Evolutionary conservation across 805 yeast species (phyloP).

Genomic region (Yamadazyma tumulicola): DNA sequence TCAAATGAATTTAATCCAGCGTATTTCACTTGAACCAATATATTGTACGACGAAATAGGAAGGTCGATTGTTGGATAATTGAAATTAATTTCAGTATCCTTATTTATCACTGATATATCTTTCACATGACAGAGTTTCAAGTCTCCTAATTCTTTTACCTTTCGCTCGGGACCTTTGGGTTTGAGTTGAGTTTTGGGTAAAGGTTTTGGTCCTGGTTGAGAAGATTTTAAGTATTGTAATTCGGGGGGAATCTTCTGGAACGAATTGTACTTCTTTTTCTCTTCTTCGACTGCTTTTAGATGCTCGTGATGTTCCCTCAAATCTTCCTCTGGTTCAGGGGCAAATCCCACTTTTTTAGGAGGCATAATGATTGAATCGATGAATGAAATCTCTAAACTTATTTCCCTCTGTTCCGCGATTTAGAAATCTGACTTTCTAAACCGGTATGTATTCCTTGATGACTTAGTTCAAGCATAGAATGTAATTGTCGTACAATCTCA

Average conservation of each 20-base stretch:
- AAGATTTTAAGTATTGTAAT: constrained; percentile 29
- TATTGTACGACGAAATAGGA: constrained; percentile 45
- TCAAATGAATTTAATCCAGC: constrained; percentile 68
- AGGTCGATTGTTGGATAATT: constrained; percentile 47
- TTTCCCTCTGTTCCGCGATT: too few species aligned
- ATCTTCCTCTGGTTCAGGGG: constrained; percentile 34
- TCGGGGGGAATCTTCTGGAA: constrained; percentile 43
- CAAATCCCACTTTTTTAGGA: constrained; percentile 37
- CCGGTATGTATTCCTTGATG: too few species aligned
- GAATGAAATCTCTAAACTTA: too few species aligned
- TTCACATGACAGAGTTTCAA: constrained; percentile 49
- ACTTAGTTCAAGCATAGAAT: too few species aligned
- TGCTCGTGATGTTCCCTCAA: constrained; percentile 30
- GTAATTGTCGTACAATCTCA: too few species aligned
- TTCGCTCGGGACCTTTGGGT: not conserved
- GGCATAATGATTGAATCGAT: too few species aligned
- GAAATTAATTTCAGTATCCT: constrained; percentile 47
- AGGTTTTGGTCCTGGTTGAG: constrained; percentile 13
- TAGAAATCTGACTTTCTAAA: too few species aligned
- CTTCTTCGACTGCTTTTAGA: constrained; percentile 24
- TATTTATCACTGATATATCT: constrained; percentile 43
- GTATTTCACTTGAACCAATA: constrained; percentile 57
- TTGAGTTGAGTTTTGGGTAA: constrained; percentile 3
- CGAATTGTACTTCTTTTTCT: constrained; percentile 24
- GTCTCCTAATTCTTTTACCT: constrained; percentile 36